Base-by-base conservation (phyloP, 164 flowering plant genomes). In the Liquidambar formosana region DNA sequence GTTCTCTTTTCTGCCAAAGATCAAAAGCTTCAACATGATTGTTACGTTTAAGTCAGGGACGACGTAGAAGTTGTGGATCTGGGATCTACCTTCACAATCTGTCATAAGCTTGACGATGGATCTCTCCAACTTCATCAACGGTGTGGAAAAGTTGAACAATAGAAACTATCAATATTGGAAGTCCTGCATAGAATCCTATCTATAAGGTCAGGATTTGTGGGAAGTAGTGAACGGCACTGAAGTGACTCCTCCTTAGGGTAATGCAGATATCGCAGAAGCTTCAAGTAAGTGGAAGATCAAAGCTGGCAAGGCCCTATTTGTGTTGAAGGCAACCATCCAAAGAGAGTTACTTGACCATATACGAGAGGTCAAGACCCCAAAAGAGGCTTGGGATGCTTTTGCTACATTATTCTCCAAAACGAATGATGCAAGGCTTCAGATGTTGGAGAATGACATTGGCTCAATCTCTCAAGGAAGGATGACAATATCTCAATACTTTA, bases 401-500 rank as follows among this genome's bases (percentile, higher is more conserved):
- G 67, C 28, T 4, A 44, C n/a, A 3, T 21, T 64, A 0, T 75
- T 72, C 54, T 51, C 69, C 10, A 60, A 56, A 33, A 60, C 71
- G n/a, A 75, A 78, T 69, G 71, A 21, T 13, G 63, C 73, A 9
- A 21, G 73, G 2, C 71, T 70, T 0, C 75, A 77, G 52, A 15
- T 73, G 0, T 44, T 81, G 0, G 71, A 78, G 44, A 74, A 51
- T 11, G 78, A 81, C 67, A 44, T 73, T 2, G 8, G 57, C 2
- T 28, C 54, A 12, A 12, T 51, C 0, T 9, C 64, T 0, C 79
- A 81, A 62, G 18, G 64, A 1, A 13, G 56, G 8, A 67, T 81
- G 76, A 3, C 74, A 14, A 66, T 78, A 10, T 3, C 22, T 11
- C 44, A 78, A 41, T 81, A 75, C 38, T 81, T 78, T 43, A 54